Conservation (phyloP, 441 rosid species). For the Pelargonium exstipulatum region DNA sequence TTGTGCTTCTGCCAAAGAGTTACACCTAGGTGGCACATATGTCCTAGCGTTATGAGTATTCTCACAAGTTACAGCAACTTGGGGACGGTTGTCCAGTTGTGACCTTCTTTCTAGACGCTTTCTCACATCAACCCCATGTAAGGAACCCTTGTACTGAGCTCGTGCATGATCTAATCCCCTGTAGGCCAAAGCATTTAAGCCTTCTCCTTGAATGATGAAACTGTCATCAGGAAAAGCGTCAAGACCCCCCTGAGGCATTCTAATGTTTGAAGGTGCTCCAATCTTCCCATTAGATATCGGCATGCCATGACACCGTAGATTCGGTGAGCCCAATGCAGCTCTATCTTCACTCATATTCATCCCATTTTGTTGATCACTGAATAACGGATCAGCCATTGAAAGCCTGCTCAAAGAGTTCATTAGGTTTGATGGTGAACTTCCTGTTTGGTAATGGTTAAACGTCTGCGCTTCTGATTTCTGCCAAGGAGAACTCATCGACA, state of each 20-base stretch:
- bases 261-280: slow-evolving; percentile 18
- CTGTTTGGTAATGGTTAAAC: slow-evolving; percentile 10
- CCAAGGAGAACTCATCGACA: slow-evolving; percentile 18
- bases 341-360: slow-evolving; percentile 20
- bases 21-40: slow-evolving; percentile 19
- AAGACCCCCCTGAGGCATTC: slow-evolving; percentile 13
- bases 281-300: slow-evolving; percentile 28
- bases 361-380: slow-evolving; percentile 17
- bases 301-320: slow-evolving; percentile 17
- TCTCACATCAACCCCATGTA: slow-evolving; percentile 14
- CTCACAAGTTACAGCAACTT: slow-evolving; percentile 18
- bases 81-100: slow-evolving; percentile 23
- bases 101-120: slow-evolving; percentile 26
- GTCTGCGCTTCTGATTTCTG: slow-evolving; percentile 17
- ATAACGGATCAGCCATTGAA: slow-evolving; percentile 18
- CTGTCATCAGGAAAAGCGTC: slow-evolving; percentile 26
- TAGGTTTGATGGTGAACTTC: slow-evolving; percentile 2
- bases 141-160: slow-evolving; percentile 15
- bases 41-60: slow-evolving; percentile 12
- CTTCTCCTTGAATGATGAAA: slow-evolving; percentile 27
- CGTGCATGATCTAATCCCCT: slow-evolving; percentile 21
- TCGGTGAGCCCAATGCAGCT: slow-evolving; percentile 18
- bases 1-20: slow-evolving; percentile 30
- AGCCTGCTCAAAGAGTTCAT: slow-evolving; percentile 13
- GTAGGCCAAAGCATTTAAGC: slow-evolving; percentile 19